Base-by-base conservation (phyloP, 2,329 filamentous ascomycete genomes). In the Colletotrichum caudatum region DNA sequence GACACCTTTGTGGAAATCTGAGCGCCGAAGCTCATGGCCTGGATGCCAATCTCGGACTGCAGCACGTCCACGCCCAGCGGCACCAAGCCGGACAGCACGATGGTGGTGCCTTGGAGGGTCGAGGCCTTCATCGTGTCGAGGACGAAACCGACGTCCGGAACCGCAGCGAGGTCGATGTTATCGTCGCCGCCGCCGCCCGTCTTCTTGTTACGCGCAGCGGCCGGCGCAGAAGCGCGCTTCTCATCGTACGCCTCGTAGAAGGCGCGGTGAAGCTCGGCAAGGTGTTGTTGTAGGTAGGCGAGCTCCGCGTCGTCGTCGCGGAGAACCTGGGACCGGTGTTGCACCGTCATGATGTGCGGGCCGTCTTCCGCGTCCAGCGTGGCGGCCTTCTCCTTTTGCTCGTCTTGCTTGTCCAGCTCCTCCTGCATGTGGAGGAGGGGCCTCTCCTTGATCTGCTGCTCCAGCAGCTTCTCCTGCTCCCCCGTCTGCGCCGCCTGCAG, bases 391-490 rank as follows among this genome's bases (percentile, higher is more conserved):
- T 87, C 88, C 66, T 84, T 88, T 48, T 88, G 86, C 51, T 94
- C 91, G 75, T 95, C 93, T 77, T 94, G 93, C 76, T 94, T 93
- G 77, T 99, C 96, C 29, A 98, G 87, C 79, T 94, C 88, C 77
- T 97, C 93, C 80, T 99, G 96, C 83, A 97, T 92, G 78, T 96
- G 94, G n/a, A 97, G 84, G 37, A 99, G 83, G 0, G 96, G 96
- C 18, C 95, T 89, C 73, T 98, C 94, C 72, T 91, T 93, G 23
- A 98, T 87, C 81, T 99, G 96, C 72, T 94, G 94, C 78, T 95
- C 92, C 60, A 99, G 88, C 0, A 92, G 89, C 78, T 95, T 93
- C 77, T 96, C 94, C 79, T 98, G 95, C 77, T 96, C 93, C 74
- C 93, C 91, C 3, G 91, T 88, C 83, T 98, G 94, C 74, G 92